A percentile compares a stretch with the other conserved stretches of the same genome.
Evolutionary conservation across 371 early-diverging fungal genomes (phyloP).

Genomic region (Chytridium lagenaria): DNA sequence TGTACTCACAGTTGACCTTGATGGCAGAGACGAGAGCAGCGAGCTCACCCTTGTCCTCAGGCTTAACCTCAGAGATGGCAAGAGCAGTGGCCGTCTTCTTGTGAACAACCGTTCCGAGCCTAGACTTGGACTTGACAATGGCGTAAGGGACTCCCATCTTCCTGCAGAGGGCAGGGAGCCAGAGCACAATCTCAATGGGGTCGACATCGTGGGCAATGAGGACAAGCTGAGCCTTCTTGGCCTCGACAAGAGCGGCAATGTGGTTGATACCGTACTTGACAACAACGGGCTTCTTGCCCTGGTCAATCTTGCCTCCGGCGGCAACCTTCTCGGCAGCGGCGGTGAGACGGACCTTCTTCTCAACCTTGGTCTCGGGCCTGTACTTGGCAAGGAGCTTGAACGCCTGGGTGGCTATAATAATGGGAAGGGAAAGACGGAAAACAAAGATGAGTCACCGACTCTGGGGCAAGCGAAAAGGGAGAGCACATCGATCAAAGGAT

Average conservation of each 20-base stretch:
- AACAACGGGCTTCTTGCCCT: conserved; percentile 92
- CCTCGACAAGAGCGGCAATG: conserved; percentile 96
- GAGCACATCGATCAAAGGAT: conserved; percentile 9
- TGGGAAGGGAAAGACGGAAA: conserved; percentile 17
- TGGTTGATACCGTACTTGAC: conserved; percentile 99
- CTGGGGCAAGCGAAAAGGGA: not conserved
- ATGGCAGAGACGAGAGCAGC: conserved; percentile 87
- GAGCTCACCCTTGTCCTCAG: conserved; percentile 95
- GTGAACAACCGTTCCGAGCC: conserved; percentile 98
- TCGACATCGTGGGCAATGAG: conserved; percentile 99
- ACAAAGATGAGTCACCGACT: too few relatives aligned
- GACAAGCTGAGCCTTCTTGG: conserved; percentile 98
- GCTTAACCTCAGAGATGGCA: conserved; percentile 92
- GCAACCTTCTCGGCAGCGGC: conserved; percentile 84
- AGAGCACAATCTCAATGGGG: conserved; percentile 99
- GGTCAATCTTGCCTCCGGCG: conserved; percentile 86
- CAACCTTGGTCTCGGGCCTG: conserved; percentile 96
- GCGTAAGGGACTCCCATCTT: conserved; percentile 99
- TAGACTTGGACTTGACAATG: conserved; percentile 98
- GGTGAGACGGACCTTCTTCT: conserved; percentile 95
- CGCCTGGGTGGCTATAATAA: conserved; percentile 90
- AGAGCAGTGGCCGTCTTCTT: conserved; percentile 99
- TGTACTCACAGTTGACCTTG: conserved; percentile 78
- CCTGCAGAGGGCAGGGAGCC: conserved; percentile 99
- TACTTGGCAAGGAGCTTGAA: conserved; percentile 98